Evolutionary conservation across 2,329 filamentous ascomycete species (phyloP).

Genomic region (Claviceps maximensis): DNA sequence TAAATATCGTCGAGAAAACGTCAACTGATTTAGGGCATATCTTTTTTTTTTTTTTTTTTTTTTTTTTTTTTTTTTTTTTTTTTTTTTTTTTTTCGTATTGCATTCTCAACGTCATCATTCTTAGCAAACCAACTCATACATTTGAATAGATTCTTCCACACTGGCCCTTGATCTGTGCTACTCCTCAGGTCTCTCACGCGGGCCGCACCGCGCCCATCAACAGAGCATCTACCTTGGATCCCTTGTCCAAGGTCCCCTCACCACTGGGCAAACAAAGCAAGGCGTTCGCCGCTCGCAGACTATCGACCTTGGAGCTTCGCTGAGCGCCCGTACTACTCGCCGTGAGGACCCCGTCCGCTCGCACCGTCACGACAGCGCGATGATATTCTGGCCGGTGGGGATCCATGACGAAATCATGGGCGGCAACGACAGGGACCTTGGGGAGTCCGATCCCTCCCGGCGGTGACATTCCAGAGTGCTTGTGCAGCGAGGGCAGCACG

Average conservation of each 20-base stretch:
- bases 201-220: slow-evolving; percentile 49
- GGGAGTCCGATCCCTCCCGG: slow-evolving; percentile 49
- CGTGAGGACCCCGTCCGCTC: slow-evolving; percentile 51
- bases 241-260: slow-evolving; percentile 51
- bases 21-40: too few species aligned
- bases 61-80: too few species aligned
- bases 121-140: neutral
- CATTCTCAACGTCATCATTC: too few species aligned
- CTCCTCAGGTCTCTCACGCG: neutral
- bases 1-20: too few species aligned
- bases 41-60: too few species aligned
- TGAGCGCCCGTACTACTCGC: slow-evolving; percentile 82
- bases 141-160: neutral
- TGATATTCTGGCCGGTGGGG: slow-evolving; percentile 82
- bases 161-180: neutral
- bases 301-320: slow-evolving; percentile 79
- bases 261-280: slow-evolving; percentile 61
- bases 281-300: slow-evolving; percentile 78
- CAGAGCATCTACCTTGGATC: slow-evolving; percentile 60
- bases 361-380: slow-evolving; percentile 59
- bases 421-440: slow-evolving; percentile 54
- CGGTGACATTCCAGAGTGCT: slow-evolving; percentile 54
- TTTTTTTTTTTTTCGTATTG: too few species aligned
- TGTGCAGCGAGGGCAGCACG: slow-evolving; percentile 75
- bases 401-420: slow-evolving; percentile 63